Evolutionary conservation across 768 basidiomycete species (phyloP), one percentile per base, ranked within the genome.

Genomic region (Lactarius akahatsu): DNA sequence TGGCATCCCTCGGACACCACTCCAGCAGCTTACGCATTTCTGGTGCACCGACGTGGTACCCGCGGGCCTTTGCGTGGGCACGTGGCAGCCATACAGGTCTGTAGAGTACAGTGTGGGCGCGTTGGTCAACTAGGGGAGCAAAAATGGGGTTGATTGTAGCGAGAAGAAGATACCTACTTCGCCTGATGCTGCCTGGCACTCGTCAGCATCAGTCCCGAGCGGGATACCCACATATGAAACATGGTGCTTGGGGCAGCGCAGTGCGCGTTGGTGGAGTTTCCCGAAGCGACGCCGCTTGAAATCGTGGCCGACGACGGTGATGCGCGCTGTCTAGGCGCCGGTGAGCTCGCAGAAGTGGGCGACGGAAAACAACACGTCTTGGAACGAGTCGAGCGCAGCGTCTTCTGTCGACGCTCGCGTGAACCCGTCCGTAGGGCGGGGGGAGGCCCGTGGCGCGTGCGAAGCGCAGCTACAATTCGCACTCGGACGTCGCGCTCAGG

Each of bases 331-430:
- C 75, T 89, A 98, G 57, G 80, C 78, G 8, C 88, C 76, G 2
- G 90, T 90, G 68, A 87, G 84, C 77, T 98, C 94, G 69, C 86
- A 88, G 79, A 98, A 98, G 34, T 96, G 87, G 50, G 93, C 91
- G 65, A 96, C 80, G 16, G 91, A 90, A 77, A 96, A 98, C 16
- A 97, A 77, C n/a, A 97, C 79, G 75, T 98, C 98, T 79, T 96
- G 89, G 78, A 85, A 94, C 18, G 92, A 95, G 78, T 98, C 96
- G 59, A 97, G 80, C 28, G 96, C 92, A 74, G 87, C 87, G 69
- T 91, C 85, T 77, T 97, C 94, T n/a, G 91, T 92, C 18, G 93
- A 91, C 34, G 85, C 69, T 73, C 69, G 62, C 52, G 32, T 23
- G 67, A 73, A 57, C 69, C 69, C 7, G 75, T 56, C 75, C 67